Base-by-base conservation (phyloP, 352 stramenopile species). In the Phytophthora ramorum region DNA sequence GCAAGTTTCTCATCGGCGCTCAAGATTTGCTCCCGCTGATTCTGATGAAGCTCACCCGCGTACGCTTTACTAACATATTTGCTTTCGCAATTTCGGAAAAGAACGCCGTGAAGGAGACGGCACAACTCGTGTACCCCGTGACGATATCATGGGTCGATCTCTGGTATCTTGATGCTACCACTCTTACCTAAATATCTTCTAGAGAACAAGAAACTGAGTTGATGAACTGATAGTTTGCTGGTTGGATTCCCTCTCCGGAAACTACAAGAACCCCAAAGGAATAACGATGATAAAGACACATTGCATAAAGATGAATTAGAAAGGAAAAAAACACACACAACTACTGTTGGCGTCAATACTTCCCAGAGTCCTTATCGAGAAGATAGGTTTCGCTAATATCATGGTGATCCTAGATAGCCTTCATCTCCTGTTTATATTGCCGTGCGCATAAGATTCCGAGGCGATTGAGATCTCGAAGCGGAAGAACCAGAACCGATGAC, bases 61-160 rank as follows among this genome's bases (percentile, higher is more conserved):
- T 79, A 4, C 73, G 73, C 26, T 77, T 80, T 48, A 64, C 51
- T 14, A 80, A 71, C 37, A 66, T 80, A 30, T 80, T 73, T 34
- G 50, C 72, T 0, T 78, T 73, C 45, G 60, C 72, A 10, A 47
- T 80, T 1, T 45, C 49, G 5, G 44, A 55, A 7, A 61, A 50
- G 2, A 62, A 52, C 26, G 56, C 34, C 0, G 63, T 73, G 10
- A 65, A 69, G 28, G 55, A 68, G 34, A 76, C 67, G 12, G 59
- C 71, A 14, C 56, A 51, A 5, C 59, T 79, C 2, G 53, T 76
- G 26, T 79, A 79, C 41, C 71, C 71, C 34, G 26, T 51, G 16
- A 79, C 72, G 2, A 74, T 79, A 14, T 12, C 49, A 7, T 79
- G 72, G 72, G 13, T 38, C 1, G 67, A 79, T 16, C 40, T 79